phyloP scores from a whole-genome alignment of 306 rosid species.

The Acacia melanoxylon region DNA sequence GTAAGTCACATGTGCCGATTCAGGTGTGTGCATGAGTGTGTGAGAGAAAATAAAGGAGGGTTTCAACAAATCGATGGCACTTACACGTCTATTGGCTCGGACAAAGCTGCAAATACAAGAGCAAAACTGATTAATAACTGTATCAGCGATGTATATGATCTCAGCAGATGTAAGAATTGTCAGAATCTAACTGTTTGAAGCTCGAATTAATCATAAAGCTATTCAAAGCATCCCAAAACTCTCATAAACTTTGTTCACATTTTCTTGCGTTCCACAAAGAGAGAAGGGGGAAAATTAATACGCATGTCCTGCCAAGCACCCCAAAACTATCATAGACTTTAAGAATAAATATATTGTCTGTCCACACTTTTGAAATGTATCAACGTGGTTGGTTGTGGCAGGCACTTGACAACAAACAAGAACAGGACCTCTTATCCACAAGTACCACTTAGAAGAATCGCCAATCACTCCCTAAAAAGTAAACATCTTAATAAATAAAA shows the following conservation, averaged over 20 bases:
- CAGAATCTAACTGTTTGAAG: neutral
- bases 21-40: neutral
- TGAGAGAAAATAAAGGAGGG: neutral
- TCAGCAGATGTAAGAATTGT: neutral
- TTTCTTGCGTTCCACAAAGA: neutral
- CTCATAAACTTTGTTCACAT: neutral
- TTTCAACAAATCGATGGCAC: conserved; percentile 28
- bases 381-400: no score
- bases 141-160: conserved; percentile 9
- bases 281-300: neutral
- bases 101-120: conserved; percentile 61
- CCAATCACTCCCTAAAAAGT: neutral
- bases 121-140: conserved; percentile 7
- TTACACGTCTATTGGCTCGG: conserved; percentile 92
- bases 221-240: neutral
- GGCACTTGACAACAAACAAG: neutral
- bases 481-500: neutral
- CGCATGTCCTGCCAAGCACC: neutral
- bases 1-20: neutral
- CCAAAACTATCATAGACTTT: neutral
- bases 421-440: neutral
- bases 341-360: neutral
- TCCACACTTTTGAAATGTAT: neutral
- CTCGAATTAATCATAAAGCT: neutral
- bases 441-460: neutral